Conservation (phyloP, 1,139 yeast genomes). For the Taiozyma sp. region DNA sequence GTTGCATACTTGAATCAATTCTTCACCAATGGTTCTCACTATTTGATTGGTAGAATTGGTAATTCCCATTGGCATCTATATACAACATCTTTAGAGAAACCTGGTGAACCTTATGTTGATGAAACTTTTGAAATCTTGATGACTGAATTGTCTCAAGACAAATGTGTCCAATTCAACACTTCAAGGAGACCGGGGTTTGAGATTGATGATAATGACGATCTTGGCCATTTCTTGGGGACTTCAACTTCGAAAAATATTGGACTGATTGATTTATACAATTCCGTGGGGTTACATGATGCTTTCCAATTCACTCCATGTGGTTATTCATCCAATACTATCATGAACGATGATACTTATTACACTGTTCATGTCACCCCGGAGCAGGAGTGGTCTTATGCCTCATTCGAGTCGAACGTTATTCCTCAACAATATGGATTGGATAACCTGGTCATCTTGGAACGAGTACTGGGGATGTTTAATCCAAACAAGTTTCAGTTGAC, state of each 20-base stretch:
- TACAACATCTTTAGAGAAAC: conserved; percentile 34
- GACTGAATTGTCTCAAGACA: conserved; percentile 69
- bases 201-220: conserved; percentile 50
- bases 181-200: conserved; percentile 43
- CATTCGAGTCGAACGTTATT: conserved; percentile 84
- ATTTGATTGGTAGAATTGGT: conserved; percentile 74
- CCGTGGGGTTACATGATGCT: conserved; percentile 58
- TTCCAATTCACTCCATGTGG: conserved; percentile 97
- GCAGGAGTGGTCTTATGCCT: conserved; percentile 90
- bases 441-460: conserved; percentile 46
- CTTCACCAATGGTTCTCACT: conserved; percentile 61
- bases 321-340: conserved; percentile 78
- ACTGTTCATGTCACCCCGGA: conserved; percentile 96
- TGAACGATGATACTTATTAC: conserved; percentile 63
- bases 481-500: conserved; percentile 80
- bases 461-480: conserved; percentile 57
- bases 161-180: conserved; percentile 58
- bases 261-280: conserved; percentile 53
- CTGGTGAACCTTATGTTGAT: conserved; percentile 40
- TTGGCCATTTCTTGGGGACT: conserved; percentile 74
- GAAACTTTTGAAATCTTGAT: conserved; percentile 87
- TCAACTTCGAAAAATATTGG: conserved; percentile 58
- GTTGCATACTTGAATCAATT: conserved; percentile 58
- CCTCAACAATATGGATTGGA: conserved; percentile 37
- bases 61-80: conserved; percentile 88